Percentiles rank a stretch among this genome's conserved stretches.
Conservation (phyloP, 169 alveolate genomes). For the Plasmodium coatneyi region DNA sequence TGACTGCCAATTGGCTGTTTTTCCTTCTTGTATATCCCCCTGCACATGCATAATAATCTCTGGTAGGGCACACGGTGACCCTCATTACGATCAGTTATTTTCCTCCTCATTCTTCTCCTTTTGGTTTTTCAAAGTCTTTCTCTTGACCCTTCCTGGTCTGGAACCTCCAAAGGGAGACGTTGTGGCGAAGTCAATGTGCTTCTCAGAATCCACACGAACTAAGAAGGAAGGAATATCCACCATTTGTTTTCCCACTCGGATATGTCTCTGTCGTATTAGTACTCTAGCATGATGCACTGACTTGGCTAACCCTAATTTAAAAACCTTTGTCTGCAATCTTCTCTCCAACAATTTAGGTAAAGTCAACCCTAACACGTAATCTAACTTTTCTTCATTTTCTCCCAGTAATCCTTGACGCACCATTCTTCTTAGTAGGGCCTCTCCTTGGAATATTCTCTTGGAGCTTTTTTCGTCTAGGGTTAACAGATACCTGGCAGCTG, state of each 20-base stretch:
- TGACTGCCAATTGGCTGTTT: background rate
- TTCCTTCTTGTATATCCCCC: background rate
- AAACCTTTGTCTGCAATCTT: constrained; percentile 98
- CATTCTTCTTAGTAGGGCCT: constrained; percentile 99
- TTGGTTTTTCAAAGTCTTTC: constrained; percentile 88
- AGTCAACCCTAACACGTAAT: constrained; percentile 98
- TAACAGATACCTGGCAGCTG: constrained; percentile 99
- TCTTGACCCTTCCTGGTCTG: constrained; percentile 96
- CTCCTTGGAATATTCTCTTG: constrained; percentile 97
- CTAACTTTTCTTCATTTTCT: constrained; percentile 97
- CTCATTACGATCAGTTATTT: background rate
- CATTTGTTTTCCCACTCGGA: constrained; percentile 98
- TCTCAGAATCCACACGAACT: constrained; percentile 99
- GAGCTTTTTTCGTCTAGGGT: constrained; percentile 98
- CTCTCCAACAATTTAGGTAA: constrained; percentile 98
- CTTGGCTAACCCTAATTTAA: constrained; percentile 96
- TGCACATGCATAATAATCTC: background rate
- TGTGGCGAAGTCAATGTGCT: constrained; percentile 96
- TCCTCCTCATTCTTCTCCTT: constrained; percentile 55
- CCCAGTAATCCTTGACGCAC: constrained; percentile 97
- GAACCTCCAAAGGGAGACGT: constrained; percentile 98
- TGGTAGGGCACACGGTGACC: background rate
- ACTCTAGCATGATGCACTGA: constrained; percentile 99
- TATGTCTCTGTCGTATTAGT: constrained; percentile 98
- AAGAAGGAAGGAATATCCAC: constrained; percentile 98